phyloP scores from a whole-genome alignment of 163 green algal genomes.

The Scenedesmus sp. region DNA sequence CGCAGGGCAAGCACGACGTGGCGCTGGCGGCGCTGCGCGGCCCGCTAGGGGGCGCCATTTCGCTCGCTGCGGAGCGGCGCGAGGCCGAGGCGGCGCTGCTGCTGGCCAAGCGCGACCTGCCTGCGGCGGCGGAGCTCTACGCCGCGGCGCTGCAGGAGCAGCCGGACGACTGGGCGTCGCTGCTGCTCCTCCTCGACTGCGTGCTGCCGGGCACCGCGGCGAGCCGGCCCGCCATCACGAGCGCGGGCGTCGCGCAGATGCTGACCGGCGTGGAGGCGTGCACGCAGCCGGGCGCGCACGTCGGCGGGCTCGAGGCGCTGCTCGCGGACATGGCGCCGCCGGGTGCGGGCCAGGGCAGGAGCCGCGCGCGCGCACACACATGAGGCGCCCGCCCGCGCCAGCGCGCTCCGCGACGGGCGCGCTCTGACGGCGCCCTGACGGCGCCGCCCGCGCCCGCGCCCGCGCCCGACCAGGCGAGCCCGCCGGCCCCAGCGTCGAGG shows the following conservation, averaged over 20 bases:
- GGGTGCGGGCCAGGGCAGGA: no score
- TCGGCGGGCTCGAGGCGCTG: constrained; percentile 9
- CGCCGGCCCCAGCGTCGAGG: background rate
- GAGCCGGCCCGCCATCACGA: constrained; percentile 5
- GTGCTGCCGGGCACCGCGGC: constrained; percentile 48
- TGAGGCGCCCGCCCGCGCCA: no score
- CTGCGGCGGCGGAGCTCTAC: constrained; percentile 54
- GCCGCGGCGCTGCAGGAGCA: constrained; percentile 43
- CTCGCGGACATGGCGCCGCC: constrained; percentile 6
- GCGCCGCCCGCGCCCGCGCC: no score
- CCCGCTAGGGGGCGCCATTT: constrained; percentile 23
- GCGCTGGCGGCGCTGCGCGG: constrained; percentile 53
- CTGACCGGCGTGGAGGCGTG: constrained; percentile 11
- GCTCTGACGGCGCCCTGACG: no score
- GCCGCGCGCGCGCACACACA: no score
- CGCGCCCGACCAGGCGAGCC: no score
- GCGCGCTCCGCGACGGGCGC: no score
- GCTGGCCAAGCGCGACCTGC: constrained; percentile 42
- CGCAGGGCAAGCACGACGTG: constrained; percentile 58
- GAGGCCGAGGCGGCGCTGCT: constrained; percentile 57
- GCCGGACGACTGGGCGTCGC: constrained; percentile 64
- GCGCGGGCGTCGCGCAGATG: constrained; percentile 30
- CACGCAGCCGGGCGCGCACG: background rate
- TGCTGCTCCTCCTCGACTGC: constrained; percentile 64
- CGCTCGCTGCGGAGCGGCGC: constrained; percentile 48